Conservation (phyloP, 257 asterid species). For the Solanum pimpinellifolium region DNA sequence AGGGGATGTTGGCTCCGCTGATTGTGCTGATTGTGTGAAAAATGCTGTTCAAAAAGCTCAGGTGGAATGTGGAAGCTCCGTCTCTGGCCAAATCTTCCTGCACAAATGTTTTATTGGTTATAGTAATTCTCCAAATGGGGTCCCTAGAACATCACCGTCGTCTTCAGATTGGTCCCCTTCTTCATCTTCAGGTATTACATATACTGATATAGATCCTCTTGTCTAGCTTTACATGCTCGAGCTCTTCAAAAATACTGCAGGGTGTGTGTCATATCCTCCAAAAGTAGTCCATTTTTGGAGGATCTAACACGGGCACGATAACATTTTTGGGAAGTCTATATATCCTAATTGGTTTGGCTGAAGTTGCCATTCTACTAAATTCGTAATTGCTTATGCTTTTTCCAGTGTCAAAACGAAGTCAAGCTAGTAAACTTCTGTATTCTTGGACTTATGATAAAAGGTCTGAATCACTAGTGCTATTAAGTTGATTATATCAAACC, state of each 20-base stretch:
- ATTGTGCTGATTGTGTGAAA: constrained; percentile 81
- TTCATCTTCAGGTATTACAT: constrained; percentile 33
- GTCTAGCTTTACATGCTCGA: not conserved
- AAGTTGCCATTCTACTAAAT: not conserved
- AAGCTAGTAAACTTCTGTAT: not conserved
- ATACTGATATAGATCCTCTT: not conserved
- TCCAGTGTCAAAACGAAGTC: not conserved
- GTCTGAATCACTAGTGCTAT: not conserved
- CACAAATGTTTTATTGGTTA: constrained; percentile 76
- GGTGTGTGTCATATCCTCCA: not conserved
- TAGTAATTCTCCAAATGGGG: constrained; percentile 46
- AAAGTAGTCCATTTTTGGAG: not conserved
- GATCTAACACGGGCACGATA: not conserved
- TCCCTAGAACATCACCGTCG: constrained; percentile 50
- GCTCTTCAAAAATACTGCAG: not conserved
- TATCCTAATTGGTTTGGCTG: not conserved
- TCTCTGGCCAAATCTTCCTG: constrained; percentile 77
- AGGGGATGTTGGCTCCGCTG: constrained; percentile 76
- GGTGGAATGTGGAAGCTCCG: constrained; percentile 92
- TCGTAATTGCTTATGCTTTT: not conserved
- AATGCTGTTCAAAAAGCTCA: constrained; percentile 92
- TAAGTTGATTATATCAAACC: not conserved
- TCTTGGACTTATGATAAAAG: not conserved
- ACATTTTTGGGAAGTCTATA: not conserved
- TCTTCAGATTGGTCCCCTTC: constrained; percentile 16